phyloP scores from a whole-genome alignment of 1,284 basidiomycete species.

The Ganoderma meredithae region DNA sequence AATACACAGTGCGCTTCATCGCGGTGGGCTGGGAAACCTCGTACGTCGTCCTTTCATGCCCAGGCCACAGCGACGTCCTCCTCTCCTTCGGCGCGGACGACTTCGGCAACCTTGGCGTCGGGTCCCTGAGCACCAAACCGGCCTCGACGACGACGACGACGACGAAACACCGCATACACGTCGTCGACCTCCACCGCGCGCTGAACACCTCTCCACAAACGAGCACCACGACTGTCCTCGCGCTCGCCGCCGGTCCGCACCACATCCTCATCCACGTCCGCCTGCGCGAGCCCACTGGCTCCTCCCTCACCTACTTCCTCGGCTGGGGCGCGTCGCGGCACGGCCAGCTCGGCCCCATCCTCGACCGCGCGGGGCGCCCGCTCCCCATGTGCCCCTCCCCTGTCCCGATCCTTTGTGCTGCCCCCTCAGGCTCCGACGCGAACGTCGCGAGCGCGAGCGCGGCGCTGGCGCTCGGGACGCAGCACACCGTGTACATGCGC shows the following conservation, averaged over 20 bases:
- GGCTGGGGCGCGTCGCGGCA: constrained; percentile 89
- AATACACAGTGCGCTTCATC: constrained; percentile 52
- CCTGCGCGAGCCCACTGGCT: constrained; percentile 35
- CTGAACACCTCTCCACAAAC: constrained; percentile 39
- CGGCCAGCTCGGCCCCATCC: constrained; percentile 70
- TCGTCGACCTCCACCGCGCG: constrained; percentile 44
- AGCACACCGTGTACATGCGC: constrained; percentile 72
- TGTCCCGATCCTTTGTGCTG: constrained; percentile 45
- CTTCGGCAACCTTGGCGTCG: constrained; percentile 79
- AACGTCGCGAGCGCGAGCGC: not conserved
- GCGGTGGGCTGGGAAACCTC: constrained; percentile 86
- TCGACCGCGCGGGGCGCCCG: constrained; percentile 29
- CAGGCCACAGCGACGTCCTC: constrained; percentile 62
- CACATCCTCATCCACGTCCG: constrained; percentile 65
- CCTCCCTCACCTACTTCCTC: constrained; percentile 48
- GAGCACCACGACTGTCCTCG: constrained; percentile 42
- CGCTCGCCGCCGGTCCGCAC: constrained; percentile 73
- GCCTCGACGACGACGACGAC: not conserved
- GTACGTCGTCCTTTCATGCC: constrained; percentile 64
- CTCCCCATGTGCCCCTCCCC: constrained; percentile 42
- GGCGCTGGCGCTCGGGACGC: constrained; percentile 63
- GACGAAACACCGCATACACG: constrained; percentile 36
- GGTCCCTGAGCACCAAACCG: constrained; percentile 30
- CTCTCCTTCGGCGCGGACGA: constrained; percentile 85
- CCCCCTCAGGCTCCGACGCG: not conserved